Base-by-base conservation (phyloP, 495 filamentous ascomycete genomes). In the Hypoxylon fuscum region DNA sequence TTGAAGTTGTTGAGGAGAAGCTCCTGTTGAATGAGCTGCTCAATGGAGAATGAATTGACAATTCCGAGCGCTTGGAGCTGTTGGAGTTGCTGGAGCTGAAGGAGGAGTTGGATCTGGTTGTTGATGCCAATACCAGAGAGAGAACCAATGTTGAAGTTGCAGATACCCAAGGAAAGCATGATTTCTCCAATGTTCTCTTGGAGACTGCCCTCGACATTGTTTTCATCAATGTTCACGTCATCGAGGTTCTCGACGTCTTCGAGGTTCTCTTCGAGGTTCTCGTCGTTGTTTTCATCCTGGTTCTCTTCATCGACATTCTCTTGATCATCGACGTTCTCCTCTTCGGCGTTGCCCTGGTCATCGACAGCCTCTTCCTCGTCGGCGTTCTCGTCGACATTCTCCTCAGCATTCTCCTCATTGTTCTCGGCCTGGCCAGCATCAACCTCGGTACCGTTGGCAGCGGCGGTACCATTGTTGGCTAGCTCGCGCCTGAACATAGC, bases 1-100 rank as follows among this genome's bases (percentile, higher is more conserved):
- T 77, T 76, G 59, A 78, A 76, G 64, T 66, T 55, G 35, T 59
- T 56, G 7, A 67, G 51, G 8, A 75, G 52, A 22, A 70, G 27
- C 12, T 76, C 76, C 44, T 59, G 70, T 44, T 70, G 75, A 42
- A 79, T 68, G 15, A 79, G 66, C 20, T 68, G 67, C 32, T 71
- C 66, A 31, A 77, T 66, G 23, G 72, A 69, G 9, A 65, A 55
- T 10, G 72, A 50, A 46, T 68, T 71, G 49, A 79, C 40, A 29
- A 79, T 68, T n/a, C 74, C 76, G 15, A 76, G 68, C 55, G 70
- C 68, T 53, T 74, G 57, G n/a, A 79, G 71, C 50, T 78, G 72
- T 35, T 64, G 55, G 14, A 79, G 67, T 62, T 78, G 71, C 31
- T 74, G 74, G 11, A 79, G 77, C 52, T 77, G 71, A 23, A 78